Evolutionary conservation across 768 basidiomycete species (phyloP).

Genomic region (Grammothele lineata): DNA sequence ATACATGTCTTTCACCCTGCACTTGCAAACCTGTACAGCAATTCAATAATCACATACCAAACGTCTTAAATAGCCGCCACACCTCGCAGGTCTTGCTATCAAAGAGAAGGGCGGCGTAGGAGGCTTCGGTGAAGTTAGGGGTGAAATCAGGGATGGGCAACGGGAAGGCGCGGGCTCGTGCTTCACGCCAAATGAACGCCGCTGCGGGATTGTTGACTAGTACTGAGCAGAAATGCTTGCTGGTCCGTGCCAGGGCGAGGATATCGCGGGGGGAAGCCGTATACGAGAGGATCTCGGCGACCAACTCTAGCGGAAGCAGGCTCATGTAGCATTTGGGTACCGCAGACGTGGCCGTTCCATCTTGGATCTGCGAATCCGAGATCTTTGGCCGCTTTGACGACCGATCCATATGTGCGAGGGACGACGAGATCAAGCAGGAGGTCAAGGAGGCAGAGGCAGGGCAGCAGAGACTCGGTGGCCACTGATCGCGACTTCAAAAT

Average conservation of each 20-base stretch:
- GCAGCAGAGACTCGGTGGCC: no score
- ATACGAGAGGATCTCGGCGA: conserved; percentile 56
- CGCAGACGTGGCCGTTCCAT: no score
- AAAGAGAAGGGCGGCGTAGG: conserved; percentile 64
- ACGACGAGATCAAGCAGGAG: no score
- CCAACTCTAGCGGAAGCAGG: conserved; percentile 53
- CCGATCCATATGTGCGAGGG: no score
- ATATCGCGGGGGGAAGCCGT: conserved; percentile 52
- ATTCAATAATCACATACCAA: no score
- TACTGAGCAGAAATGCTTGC: conserved; percentile 47
- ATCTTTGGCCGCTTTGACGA: no score
- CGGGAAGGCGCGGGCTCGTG: conserved; percentile 36
- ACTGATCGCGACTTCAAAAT: no score
- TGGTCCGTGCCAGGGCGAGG: conserved; percentile 55
- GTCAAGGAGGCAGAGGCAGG: no score
- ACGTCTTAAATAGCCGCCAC: background rate
- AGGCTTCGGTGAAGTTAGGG: conserved; percentile 45
- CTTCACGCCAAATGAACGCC: conserved; percentile 55
- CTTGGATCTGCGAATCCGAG: no score
- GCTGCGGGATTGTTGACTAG: conserved; percentile 42
- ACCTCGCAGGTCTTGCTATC: conserved; percentile 56
- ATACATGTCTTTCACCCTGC: conserved; percentile 34
- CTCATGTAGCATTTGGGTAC: conserved; percentile 5
- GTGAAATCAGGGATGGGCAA: conserved; percentile 39
- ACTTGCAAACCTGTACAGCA: conserved; percentile 34